Evolutionary conservation across 495 filamentous ascomycete genomes (phyloP).

Genomic region (Tuber microsphaerosporum): DNA sequence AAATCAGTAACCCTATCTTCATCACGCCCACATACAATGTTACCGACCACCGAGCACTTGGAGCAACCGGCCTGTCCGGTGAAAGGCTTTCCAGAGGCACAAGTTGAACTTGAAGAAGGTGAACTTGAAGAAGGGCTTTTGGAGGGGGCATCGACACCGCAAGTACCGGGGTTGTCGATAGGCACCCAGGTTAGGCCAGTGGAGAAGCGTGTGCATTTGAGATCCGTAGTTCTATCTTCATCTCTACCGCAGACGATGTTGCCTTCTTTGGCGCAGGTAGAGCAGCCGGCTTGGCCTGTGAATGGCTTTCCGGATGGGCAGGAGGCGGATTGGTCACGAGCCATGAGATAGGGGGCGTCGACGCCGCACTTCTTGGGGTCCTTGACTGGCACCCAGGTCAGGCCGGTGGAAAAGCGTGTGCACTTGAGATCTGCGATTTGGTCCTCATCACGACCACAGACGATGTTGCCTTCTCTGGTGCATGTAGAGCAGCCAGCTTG

Average conservation of each 20-base stretch:
- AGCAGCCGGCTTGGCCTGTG: too few species aligned
- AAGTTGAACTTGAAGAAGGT: too few species aligned
- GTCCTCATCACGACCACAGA: not conserved
- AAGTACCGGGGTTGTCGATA: too few species aligned
- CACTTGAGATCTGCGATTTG: not conserved
- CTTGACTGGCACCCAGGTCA: not conserved
- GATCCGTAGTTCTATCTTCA: too few species aligned
- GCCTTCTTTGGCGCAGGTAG: too few species aligned
- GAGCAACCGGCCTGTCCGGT: slow-evolving; percentile 7
- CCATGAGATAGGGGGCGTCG: not conserved
- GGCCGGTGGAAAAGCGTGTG: not conserved
- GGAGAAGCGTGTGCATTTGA: too few species aligned
- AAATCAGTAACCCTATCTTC: slow-evolving; percentile 7
- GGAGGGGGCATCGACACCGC: too few species aligned
- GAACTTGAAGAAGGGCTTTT: too few species aligned
- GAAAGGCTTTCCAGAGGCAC: slow-evolving; percentile 2
- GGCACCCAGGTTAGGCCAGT: too few species aligned
- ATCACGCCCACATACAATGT: slow-evolving; percentile 13
- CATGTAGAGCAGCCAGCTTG: not conserved
- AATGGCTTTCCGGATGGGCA: too few species aligned
- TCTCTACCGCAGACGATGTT: too few species aligned
- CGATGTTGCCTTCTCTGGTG: not conserved
- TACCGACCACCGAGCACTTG: not conserved
- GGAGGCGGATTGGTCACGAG: too few species aligned
- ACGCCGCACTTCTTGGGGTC: not conserved